phyloP scores from a whole-genome alignment of 2,329 filamentous ascomycete species.

The Karstenula rhodostoma region DNA sequence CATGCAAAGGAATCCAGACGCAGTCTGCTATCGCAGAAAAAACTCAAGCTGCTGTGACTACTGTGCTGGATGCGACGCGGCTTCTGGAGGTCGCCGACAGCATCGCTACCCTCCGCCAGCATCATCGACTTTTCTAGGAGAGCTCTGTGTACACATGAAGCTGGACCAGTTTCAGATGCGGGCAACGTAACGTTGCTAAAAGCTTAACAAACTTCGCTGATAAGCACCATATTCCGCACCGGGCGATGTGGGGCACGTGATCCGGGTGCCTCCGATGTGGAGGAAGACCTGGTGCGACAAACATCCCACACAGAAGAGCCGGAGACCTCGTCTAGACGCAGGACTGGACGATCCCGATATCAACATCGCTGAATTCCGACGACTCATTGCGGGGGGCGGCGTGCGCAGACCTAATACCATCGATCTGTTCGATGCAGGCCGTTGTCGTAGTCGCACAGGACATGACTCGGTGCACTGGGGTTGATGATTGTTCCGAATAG shows the following conservation, averaged over 20 bases:
- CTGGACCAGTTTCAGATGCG: constrained; percentile 19
- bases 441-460: constrained; percentile 9
- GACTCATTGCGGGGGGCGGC: constrained; percentile 11
- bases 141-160: constrained; percentile 24
- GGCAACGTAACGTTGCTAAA: constrained; percentile 39
- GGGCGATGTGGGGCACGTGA: constrained; percentile 28
- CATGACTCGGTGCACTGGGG: neutral
- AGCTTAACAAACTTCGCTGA: constrained; percentile 34
- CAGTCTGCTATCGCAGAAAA: neutral
- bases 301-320: constrained; percentile 31
- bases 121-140: constrained; percentile 35
- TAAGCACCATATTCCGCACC: constrained; percentile 35
- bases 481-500: neutral
- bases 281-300: neutral
- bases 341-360: constrained; percentile 10
- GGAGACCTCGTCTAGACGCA: constrained; percentile 17
- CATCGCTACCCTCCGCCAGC: constrained; percentile 37
- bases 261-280: constrained; percentile 39
- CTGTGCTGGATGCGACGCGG: constrained; percentile 17
- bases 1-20: neutral
- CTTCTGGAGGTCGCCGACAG: constrained; percentile 41
- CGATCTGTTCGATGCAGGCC: neutral
- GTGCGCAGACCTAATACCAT: constrained; percentile 5
- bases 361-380: constrained; percentile 39
- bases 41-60: neutral